Percentiles rank a stretch among this genome's conserved stretches.
Evolutionary conservation across 1,139 yeast genomes (phyloP).

Genomic region (Hemisphaericaspora subhashii): DNA sequence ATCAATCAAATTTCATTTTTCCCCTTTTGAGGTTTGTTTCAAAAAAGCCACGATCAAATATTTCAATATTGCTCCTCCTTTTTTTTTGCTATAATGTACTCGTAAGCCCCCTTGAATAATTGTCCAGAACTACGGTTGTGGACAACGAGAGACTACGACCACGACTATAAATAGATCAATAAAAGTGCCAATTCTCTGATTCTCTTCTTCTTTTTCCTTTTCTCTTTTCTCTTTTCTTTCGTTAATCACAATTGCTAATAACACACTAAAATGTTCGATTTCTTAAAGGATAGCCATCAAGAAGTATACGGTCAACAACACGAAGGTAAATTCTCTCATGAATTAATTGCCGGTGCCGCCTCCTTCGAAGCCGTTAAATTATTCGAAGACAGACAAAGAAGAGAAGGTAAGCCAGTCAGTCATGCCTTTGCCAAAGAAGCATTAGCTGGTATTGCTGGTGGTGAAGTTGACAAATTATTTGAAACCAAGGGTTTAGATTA

Average conservation of each 20-base stretch:
- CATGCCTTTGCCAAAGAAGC: slow-evolving; percentile 33
- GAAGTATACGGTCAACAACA: slow-evolving; percentile 33
- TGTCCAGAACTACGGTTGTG: too few relatives aligned
- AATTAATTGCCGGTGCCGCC: slow-evolving; percentile 35
- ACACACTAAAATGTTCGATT: slow-evolving; percentile 19
- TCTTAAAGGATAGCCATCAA: slow-evolving; percentile 47
- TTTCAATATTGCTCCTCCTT: background rate
- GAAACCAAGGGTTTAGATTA: slow-evolving; percentile 37
- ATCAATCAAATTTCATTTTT: background rate
- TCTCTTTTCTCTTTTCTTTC: background rate
- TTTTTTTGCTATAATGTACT: too few relatives aligned
- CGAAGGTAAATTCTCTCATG: slow-evolving; percentile 34
- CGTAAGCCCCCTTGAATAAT: too few relatives aligned
- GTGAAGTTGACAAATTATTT: slow-evolving; percentile 34
- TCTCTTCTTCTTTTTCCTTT: background rate
- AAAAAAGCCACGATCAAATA: background rate
- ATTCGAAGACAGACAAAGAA: slow-evolving; percentile 34
- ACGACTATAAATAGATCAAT: background rate
- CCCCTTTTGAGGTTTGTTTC: background rate
- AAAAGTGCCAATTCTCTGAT: background rate
- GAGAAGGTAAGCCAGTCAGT: slow-evolving; percentile 33
- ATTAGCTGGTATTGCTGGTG: slow-evolving; percentile 33
- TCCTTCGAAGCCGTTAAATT: slow-evolving; percentile 34
- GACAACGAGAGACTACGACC: too few relatives aligned
- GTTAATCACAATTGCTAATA: too few relatives aligned